Evolutionary conservation across 2,329 filamentous ascomycete species (phyloP), one percentile per base, ranked within the genome.

Genomic region (Botrytis galanthina): DNA sequence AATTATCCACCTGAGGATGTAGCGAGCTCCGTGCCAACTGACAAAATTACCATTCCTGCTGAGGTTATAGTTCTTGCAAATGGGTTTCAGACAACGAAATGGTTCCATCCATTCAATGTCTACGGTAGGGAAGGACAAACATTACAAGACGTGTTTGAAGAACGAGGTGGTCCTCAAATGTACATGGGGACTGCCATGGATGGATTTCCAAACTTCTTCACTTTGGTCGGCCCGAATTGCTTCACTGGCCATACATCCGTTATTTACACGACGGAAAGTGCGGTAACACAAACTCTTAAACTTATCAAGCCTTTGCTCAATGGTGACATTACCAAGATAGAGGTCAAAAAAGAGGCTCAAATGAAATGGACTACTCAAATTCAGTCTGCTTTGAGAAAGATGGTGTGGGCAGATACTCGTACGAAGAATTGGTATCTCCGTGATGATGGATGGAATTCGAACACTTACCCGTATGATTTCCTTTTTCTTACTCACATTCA

Each of bases 181-280:
- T 90, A 90, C 76, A 85, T 86, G 75, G 86, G 87, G 12, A 86
- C 85, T 14, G 86, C 87, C 2, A 85, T 89, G 82, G 86, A 89
- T 74, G 85, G 85, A 0, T 88, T 88, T 77, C 88, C 88, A 0
- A 90, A 90, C 75, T 87, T 89, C 78, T 89, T 90, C 81, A 84
- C 88, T 71, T 82, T 89, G 12, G 87, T 87, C 73, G 88, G 88
- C 0, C 88, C 88, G 1, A 90, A 90, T 75, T 88, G 86, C 0
- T 86, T 83, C 0, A 90, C 88, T 0, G 88, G 88, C 0, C 88
- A 90, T 78, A 84, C 83, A 4, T 86, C 84, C 42, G 87, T 89
- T 8, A 86, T 90, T 57, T 82, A 89, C 72, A 85, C 87, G 0
- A 83, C 83, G 4, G 88, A 90, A 77, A 89, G 88, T 77, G 87